phyloP scores from a whole-genome alignment of 331 rosid species.

The Pyrus hybrid region DNA sequence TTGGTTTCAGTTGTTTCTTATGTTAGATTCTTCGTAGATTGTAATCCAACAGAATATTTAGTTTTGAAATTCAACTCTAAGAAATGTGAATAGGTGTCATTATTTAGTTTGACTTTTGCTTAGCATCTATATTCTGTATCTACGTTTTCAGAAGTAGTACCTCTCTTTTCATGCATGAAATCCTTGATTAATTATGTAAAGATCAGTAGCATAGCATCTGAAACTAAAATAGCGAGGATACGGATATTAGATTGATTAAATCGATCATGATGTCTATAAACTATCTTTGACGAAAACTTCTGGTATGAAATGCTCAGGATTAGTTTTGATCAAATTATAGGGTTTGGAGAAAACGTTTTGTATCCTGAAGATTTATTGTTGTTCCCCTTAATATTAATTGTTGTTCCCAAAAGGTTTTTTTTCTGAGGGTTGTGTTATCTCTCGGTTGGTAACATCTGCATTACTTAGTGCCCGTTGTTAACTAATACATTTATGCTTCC shows the following conservation, averaged over 20 bases:
- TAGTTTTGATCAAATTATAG: background rate
- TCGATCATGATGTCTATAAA: background rate
- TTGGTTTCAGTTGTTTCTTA: background rate
- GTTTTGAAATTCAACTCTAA: background rate
- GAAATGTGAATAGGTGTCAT: background rate
- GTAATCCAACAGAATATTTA: background rate
- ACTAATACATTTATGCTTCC: conserved; percentile 11
- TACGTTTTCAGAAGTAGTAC: background rate
- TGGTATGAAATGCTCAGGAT: background rate
- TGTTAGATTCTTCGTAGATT: background rate
- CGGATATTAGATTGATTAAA: background rate
- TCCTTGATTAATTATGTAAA: background rate
- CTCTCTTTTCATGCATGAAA: background rate
- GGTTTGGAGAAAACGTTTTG: background rate
- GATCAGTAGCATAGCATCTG: background rate
- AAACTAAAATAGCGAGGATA: background rate
- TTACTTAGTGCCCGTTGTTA: background rate
- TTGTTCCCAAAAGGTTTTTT: background rate
- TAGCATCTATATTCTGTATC: background rate
- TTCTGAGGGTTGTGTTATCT: background rate
- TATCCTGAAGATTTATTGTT: background rate
- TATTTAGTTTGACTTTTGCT: background rate
- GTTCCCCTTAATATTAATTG: too few relatives aligned
- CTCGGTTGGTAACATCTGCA: background rate
- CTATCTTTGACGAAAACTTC: background rate